Evolutionary conservation across 2,329 filamentous ascomycete genomes (phyloP).

Genomic region (Diplocarpon mali): DNA sequence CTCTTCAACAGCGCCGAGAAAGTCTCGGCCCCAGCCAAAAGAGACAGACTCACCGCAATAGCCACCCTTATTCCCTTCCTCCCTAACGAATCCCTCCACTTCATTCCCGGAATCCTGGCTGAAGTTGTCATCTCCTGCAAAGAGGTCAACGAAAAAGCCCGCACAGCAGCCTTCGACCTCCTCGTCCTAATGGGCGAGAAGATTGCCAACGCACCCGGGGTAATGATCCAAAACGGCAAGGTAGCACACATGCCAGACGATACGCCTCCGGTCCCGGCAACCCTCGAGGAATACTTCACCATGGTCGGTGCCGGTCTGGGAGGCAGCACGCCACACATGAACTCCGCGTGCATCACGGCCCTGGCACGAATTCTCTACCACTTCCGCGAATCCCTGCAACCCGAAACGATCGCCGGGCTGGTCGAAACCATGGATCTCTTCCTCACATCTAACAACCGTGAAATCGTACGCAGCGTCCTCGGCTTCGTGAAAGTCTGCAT

Average conservation of each 20-base stretch:
- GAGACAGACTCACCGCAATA: slow-evolving; percentile 78
- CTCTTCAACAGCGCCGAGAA: slow-evolving; percentile 72
- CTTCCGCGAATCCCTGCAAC: slow-evolving; percentile 61
- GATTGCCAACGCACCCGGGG: slow-evolving; percentile 55
- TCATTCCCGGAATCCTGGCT: slow-evolving; percentile 82
- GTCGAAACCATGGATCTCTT: slow-evolving; percentile 95
- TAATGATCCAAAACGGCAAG: slow-evolving; percentile 72
- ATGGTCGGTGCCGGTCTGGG: slow-evolving; percentile 96
- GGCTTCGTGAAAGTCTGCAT: slow-evolving; percentile 96
- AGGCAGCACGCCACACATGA: slow-evolving; percentile 90
- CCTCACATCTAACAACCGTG: slow-evolving; percentile 89
- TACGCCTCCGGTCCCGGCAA: slow-evolving; percentile 66
- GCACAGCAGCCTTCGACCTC: slow-evolving; percentile 80
- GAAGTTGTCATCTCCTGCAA: slow-evolving; percentile 96
- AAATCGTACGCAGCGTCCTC: slow-evolving; percentile 88
- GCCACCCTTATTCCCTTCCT: slow-evolving; percentile 70
- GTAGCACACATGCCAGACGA: slow-evolving; percentile 78
- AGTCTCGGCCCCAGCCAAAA: slow-evolving; percentile 72
- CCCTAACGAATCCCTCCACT: slow-evolving; percentile 70
- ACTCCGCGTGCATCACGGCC: slow-evolving; percentile 91
- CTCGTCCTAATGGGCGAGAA: slow-evolving; percentile 80
- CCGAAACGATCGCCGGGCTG: slow-evolving; percentile 65
- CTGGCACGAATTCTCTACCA: slow-evolving; percentile 89
- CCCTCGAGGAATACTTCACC: slow-evolving; percentile 89
- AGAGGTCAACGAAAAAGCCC: slow-evolving; percentile 91